Base-by-base conservation (phyloP, 1,284 basidiomycete genomes). In the Boletus mariae region DNA sequence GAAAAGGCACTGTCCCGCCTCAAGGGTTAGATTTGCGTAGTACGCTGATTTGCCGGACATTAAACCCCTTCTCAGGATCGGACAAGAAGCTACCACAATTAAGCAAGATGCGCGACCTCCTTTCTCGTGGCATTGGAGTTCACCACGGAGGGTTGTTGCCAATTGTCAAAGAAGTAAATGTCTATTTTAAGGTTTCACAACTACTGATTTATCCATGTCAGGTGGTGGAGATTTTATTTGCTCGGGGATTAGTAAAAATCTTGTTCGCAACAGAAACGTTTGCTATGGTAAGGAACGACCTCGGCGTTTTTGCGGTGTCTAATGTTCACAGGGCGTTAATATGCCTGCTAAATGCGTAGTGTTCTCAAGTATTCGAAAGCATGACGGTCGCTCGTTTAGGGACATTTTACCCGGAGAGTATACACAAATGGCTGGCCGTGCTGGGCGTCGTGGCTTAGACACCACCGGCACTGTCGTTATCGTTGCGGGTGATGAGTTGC, bases 201-300 rank as follows among this genome's bases (percentile, higher is more conserved):
- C 32, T 23, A 31, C 40, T 56, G 13, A 57, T 45, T 11, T 13
- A 45, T 49, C 35, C 25, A 4, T 29, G 32, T n/a, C 47, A 95
- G 90, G 85, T 97, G 9, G 96, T 99, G 15, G 96, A 99, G 70
- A 89, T 99, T 41, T 78, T 99, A 15, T 99, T 99, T 67, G 91
- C 94, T 9, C 84, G 94, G 34, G 97, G 97, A 23, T 77, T 99
- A 37, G 96, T 99, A 55, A 99, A 99, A 72, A 87, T 98, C 15
- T 75, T 99, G 10, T 99, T 99, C 66, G 97, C 97, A 0, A 99
- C 97, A 0, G 97, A 99, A 72, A 99, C 97, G 0, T 99, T 99
- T 69, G 97, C 97, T 0, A 99, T 99, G 97, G 93, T 93, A 55
- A 56, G 78, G 47, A 38, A 11, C 20, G 31, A 31, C 49, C 35